Conservation (phyloP, 1,139 yeast genomes). For the Nadsonia commutata region DNA sequence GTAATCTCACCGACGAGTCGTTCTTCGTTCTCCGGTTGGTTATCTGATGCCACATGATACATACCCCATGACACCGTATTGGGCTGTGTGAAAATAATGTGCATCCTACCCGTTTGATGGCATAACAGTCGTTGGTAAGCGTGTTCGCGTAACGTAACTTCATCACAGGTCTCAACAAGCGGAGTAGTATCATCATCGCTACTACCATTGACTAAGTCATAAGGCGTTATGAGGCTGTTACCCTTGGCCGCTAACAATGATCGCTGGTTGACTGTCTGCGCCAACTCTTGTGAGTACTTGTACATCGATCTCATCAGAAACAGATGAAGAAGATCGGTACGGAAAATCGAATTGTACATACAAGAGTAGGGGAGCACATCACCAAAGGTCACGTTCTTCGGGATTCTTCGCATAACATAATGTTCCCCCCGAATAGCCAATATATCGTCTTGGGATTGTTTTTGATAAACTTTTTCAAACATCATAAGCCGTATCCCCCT, state of each 20-base stretch:
- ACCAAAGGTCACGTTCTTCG: not conserved
- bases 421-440: not conserved
- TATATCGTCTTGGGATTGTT: too few species aligned
- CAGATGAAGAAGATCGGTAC: not conserved
- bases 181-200: not conserved
- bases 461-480: too few species aligned
- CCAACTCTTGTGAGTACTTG: not conserved
- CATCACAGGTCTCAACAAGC: too few species aligned
- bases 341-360: not conserved
- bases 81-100: not conserved
- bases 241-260: not conserved
- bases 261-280: not conserved
- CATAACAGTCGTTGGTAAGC: not conserved
- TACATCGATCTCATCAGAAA: not conserved
- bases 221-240: not conserved
- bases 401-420: not conserved
- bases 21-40: not conserved
- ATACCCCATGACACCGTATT: not conserved
- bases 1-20: not conserved
- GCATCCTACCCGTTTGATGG: not conserved
- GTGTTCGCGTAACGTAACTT: not conserved
- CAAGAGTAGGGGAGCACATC: not conserved
- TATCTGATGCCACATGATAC: not conserved
- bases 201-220: not conserved
- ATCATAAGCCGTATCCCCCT: too few species aligned